Conservation (phyloP, 139 green algal genomes). For the Chlorella sp. region DNA sequence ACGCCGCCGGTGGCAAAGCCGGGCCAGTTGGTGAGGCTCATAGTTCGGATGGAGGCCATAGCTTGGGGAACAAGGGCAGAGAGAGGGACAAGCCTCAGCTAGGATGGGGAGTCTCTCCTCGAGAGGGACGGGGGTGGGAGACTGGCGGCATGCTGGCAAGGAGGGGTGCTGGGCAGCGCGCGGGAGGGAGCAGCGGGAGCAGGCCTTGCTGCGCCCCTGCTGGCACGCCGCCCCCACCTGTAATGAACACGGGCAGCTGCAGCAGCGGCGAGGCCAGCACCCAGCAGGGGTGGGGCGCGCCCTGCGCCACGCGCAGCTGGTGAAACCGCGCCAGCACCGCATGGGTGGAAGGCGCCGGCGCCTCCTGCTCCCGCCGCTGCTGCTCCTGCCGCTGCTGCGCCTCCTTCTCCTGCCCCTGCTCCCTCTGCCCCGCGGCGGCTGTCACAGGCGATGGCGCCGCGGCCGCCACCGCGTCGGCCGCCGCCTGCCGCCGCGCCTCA, state of each 20-base stretch:
- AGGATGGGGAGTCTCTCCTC: too few species aligned
- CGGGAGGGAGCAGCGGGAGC: too few species aligned
- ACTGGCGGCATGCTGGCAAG: too few species aligned
- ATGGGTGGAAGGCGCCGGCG: background rate
- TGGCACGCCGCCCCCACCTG: too few species aligned
- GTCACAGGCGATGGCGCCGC: too few species aligned
- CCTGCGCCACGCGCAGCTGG: constrained; percentile 46
- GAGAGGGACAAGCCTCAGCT: too few species aligned
- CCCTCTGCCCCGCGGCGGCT: background rate
- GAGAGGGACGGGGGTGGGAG: too few species aligned
- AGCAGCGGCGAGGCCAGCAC: constrained; percentile 67
- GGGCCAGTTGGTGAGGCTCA: constrained; percentile 60
- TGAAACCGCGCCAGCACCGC: constrained; percentile 3
- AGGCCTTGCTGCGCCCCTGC: too few species aligned
- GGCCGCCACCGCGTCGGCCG: background rate
- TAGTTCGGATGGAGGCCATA: constrained; percentile 59
- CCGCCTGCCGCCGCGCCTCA: constrained; percentile 19
- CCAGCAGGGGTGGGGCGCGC: constrained; percentile 65
- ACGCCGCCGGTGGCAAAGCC: constrained; percentile 60
- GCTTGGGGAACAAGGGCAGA: too few species aligned
- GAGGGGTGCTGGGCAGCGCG: too few species aligned
- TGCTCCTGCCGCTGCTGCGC: background rate
- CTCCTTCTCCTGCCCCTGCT: background rate
- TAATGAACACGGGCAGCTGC: constrained; percentile 71
- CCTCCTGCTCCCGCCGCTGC: background rate